Evolutionary conservation across 73 alveolate genomes (phyloP), one percentile per base, ranked within the genome.

Genomic region (Durusdinium trenchii): DNA sequence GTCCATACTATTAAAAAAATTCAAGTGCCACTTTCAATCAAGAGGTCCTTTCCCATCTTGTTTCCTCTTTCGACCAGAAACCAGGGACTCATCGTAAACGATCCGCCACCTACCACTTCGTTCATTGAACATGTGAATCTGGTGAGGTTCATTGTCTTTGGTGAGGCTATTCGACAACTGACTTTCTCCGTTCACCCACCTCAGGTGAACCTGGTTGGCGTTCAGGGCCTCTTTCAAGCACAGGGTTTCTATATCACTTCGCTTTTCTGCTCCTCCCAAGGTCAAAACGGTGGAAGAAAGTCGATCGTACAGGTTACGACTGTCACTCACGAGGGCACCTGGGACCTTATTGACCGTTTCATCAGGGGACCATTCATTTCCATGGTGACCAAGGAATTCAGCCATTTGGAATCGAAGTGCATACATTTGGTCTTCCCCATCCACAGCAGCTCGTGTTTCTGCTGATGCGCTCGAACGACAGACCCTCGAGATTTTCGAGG

Each of bases 181-280:
- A 3, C 76, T 76, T 23, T 83, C 40, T 1, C 94, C 94, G 16
- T 83, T 52, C 43, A 83, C 94, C 94, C 94, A 83, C 30, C 35
- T 12, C 6, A 83, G 1, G 0, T 35, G 16, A 32, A 36, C 36
- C 3, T 51, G 3, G 0, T 51, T 32, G 38, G 52, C 14, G 2
- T 2, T 35, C n/a, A 83, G 43, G 3, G 30, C 38, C 26, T 83
- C 94, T 35, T 54, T 51, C 51, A 83, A 76, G n/a, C 76, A 6
- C 40, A 83, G 51, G 0, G 94, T 45, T 36, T 83, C 94, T 1
- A 83, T 83, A 28, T n/a, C 51, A 6, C 52, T 30, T 6, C 94
- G 51, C 51, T 83, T 83, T n/a, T 83, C 94, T 1, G 50, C 75
- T 0, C 94, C 94, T 3, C 32, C 51, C 1, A 83, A 7, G 1